Percentiles rank a stretch among this genome's conserved stretches.
Evolutionary conservation across 2,329 filamentous ascomycete genomes (phyloP).

Genomic region (Fusarium bactridioides): DNA sequence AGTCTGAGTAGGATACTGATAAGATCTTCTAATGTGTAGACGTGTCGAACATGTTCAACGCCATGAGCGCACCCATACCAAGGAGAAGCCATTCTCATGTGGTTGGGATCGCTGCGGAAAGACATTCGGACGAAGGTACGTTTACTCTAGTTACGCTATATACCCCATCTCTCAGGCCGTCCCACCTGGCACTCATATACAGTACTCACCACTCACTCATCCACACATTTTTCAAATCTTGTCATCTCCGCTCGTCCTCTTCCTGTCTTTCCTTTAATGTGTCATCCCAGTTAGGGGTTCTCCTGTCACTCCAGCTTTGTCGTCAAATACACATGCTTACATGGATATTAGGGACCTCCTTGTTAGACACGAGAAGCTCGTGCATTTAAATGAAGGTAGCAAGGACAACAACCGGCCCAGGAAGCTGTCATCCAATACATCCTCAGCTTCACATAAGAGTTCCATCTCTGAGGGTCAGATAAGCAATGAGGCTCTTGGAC

Average conservation of each 20-base stretch:
- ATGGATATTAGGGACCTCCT: constrained; percentile 72
- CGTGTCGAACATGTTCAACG: constrained; percentile 71
- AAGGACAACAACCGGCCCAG: constrained; percentile 61
- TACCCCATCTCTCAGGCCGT: constrained; percentile 27
- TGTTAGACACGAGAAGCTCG: constrained; percentile 70
- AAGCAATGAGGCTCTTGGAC: constrained; percentile 56
- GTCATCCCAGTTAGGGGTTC: neutral
- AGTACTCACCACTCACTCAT: constrained; percentile 24
- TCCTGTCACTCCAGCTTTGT: neutral
- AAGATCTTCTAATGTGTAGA: constrained; percentile 47
- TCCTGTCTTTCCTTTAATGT: neutral
- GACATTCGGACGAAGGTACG: constrained; percentile 69
- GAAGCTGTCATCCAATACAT: constrained; percentile 59
- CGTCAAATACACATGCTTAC: constrained; percentile 51
- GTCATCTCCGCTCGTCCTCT: neutral
- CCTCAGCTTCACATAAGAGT: constrained; percentile 53
- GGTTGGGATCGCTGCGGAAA: constrained; percentile 67
- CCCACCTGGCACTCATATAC: constrained; percentile 27
- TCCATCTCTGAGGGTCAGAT: constrained; percentile 58
- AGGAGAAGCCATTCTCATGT: constrained; percentile 70
- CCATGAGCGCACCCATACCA: constrained; percentile 70
- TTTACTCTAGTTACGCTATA: constrained; percentile 40
- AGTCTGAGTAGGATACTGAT: constrained; percentile 28
- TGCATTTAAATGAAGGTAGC: constrained; percentile 67
- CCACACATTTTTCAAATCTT: constrained; percentile 14